phyloP scores from a whole-genome alignment of 495 filamentous ascomycete species.

The Xylaria venustula region DNA sequence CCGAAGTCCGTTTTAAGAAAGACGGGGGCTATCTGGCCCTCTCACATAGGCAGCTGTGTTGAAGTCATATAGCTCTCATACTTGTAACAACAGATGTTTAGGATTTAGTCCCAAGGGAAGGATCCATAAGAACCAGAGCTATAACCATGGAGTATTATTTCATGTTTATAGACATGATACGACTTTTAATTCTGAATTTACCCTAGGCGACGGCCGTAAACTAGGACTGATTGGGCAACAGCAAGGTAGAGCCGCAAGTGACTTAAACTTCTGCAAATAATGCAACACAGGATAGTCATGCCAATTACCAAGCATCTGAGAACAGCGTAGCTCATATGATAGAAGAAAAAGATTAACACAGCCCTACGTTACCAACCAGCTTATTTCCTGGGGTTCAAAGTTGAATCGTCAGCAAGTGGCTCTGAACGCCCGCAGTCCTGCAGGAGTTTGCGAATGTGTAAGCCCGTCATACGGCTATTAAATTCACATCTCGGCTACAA shows the following conservation, averaged over 20 bases:
- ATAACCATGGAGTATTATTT: neutral
- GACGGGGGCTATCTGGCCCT: neutral
- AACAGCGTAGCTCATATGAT: neutral
- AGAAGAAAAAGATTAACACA: neutral
- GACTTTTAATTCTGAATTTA: no score
- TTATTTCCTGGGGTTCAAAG: neutral
- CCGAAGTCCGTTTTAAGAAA: neutral
- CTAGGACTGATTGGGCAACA: no score
- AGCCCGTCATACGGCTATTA: neutral
- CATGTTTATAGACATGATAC: no score
- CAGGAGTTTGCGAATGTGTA: neutral
- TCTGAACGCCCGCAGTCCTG: neutral
- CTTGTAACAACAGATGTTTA: no score
- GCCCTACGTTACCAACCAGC: neutral
- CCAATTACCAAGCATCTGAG: no score
- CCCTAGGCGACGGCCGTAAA: no score
- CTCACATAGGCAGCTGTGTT: neutral
- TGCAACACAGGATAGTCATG: no score
- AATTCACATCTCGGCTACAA: neutral
- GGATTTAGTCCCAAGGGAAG: no score
- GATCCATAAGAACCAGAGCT: no score
- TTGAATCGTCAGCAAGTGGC: neutral
- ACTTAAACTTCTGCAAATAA: neutral
- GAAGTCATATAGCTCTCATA: no score
- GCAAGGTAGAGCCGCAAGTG: neutral